Evolutionary conservation across 345 rosid species (phyloP), one percentile per base, ranked within the genome.

Genomic region (Eucalyptus erythrocorys): DNA sequence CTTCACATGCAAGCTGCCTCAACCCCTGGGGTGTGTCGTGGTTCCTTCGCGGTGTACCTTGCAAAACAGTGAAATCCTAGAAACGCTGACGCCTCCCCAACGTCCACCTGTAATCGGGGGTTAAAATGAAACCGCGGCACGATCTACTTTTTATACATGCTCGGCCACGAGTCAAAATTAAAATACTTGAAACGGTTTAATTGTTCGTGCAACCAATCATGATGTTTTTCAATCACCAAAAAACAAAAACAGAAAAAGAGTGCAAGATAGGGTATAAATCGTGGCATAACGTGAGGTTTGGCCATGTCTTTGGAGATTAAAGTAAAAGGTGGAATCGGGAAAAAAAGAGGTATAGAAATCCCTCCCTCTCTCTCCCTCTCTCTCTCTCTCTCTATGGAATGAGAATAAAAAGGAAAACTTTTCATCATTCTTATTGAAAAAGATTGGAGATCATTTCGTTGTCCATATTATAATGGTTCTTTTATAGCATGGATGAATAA

Each of bases 301-400:
- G 61, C 61, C 61, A 55, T 55, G 12, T 0, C 61, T 9, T 8
- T 9, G 30, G 61, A 55, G 61, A 55, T 55, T 55, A 55, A 55
- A 55, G 61, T 55, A 24, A 55, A 55, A 55, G 61, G 61, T 55
- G 61, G 61, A 55, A 55, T 30, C 6, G 13, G 61, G 61, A 24
- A 2, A 55, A 21, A 55, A 55, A 55, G 3, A 55, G 13, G 30
- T 9, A 17, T 55, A 55, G 30, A 55, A 55, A 55, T 55, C 61
- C 13, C 61, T 24, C 2, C 10, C 10, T 0, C 24, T 1, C 19
- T n/a, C n/a, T n/a, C n/a, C n/a, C n/a, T n/a, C n/a, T 0, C 49
- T 6, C 53, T 7, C 0, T 17, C 10, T 21, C 3, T 55, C 61
- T 24, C 0, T 0, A 55, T 24, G 30, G 61, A 26, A 26, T 1